Evolutionary conservation across 2,329 filamentous ascomycete genomes (phyloP).

Genomic region (Apiospora marii): DNA sequence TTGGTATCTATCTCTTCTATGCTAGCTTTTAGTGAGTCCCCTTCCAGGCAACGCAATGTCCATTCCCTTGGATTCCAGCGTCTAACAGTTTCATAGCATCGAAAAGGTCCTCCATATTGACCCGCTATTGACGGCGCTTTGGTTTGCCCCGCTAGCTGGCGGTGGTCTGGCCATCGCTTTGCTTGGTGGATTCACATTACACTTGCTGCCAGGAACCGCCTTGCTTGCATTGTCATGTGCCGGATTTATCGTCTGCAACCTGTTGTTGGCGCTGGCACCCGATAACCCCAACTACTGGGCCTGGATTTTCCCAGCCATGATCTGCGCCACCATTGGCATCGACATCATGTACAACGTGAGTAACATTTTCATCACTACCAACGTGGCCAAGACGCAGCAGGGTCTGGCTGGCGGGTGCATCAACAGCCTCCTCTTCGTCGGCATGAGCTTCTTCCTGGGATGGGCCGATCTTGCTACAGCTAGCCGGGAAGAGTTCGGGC

Average conservation of each 20-base stretch:
- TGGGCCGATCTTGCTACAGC: conserved; percentile 66
- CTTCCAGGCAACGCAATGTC: neutral
- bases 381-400: conserved; percentile 69
- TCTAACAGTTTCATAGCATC: conserved; percentile 51
- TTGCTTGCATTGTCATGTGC: conserved; percentile 66
- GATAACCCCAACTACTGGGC: conserved; percentile 68
- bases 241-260: conserved; percentile 61
- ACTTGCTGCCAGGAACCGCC: conserved; percentile 66
- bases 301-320: conserved; percentile 74
- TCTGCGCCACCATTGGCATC: conserved; percentile 72
- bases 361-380: conserved; percentile 78
- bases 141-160: conserved; percentile 70
- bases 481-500: conserved; percentile 50
- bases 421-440: conserved; percentile 72
- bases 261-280: conserved; percentile 70
- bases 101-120: conserved; percentile 61
- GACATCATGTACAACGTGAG: conserved; percentile 77
- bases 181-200: conserved; percentile 67
- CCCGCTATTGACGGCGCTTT: conserved; percentile 70
- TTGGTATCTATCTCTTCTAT: conserved; percentile 74
- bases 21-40: conserved; percentile 51
- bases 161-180: conserved; percentile 71
- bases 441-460: conserved; percentile 70
- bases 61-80: conserved; percentile 24
- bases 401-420: conserved; percentile 74